A percentile compares a stretch with the other conserved stretches of the same genome.
Conservation (phyloP, 495 filamentous ascomycete genomes). For the Penicillium verhagenii region DNA sequence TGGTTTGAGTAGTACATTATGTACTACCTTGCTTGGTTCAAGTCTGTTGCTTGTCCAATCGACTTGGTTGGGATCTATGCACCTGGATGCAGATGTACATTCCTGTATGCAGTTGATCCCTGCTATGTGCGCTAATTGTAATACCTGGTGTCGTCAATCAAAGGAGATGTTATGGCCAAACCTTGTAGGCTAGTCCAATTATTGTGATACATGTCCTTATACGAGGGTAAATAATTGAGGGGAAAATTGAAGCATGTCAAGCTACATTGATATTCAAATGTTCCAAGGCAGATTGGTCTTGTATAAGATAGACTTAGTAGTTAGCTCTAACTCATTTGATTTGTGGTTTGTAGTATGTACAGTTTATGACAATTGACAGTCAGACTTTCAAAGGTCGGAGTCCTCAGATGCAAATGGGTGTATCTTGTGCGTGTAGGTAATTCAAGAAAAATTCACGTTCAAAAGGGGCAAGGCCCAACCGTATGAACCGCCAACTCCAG, state of each 20-base stretch:
- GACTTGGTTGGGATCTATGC: not conserved
- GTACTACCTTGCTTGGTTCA: not conserved
- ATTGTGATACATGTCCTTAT: too few relatives aligned
- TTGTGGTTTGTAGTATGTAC: not conserved
- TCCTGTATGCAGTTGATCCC: not conserved
- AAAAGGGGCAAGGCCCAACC: too few relatives aligned
- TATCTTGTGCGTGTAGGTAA: constrained; percentile 15
- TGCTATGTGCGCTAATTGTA: not conserved
- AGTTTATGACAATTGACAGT: not conserved
- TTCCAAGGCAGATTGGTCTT: not conserved
- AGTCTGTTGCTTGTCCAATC: not conserved
- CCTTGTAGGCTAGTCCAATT: too few relatives aligned
- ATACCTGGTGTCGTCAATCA: too few relatives aligned
- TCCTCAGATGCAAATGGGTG: not conserved
- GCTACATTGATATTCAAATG: too few relatives aligned
- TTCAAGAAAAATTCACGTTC: too few relatives aligned
- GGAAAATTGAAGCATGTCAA: too few relatives aligned
- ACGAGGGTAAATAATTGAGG: too few relatives aligned
- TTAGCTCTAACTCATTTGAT: not conserved
- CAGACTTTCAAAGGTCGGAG: too few relatives aligned
- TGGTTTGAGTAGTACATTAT: not conserved
- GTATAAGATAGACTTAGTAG: not conserved
- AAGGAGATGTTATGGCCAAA: not conserved
- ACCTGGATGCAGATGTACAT: not conserved
- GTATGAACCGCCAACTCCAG: not conserved